Conservation (phyloP, 768 basidiomycete species). For the Pulveroboletus sp. region DNA sequence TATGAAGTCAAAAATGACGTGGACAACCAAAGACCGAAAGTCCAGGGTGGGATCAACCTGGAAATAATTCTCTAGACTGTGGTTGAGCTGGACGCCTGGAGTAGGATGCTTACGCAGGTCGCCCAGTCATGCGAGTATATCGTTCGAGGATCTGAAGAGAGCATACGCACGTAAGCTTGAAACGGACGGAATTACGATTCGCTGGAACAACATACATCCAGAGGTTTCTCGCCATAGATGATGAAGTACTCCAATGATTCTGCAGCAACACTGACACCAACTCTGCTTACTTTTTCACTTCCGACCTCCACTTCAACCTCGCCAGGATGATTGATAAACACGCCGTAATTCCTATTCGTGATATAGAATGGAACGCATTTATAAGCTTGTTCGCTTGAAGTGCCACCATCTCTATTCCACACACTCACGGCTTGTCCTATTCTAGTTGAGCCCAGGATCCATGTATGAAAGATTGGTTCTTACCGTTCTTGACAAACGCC, state of each 20-base stretch:
- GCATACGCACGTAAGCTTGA: constrained; percentile 7
- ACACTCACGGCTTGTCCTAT: constrained; percentile 56
- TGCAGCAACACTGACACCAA: constrained; percentile 62
- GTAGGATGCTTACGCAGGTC: constrained; percentile 12
- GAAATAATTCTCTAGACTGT: constrained; percentile 5
- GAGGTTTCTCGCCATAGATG: constrained; percentile 65
- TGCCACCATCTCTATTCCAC: constrained; percentile 79
- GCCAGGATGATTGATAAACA: constrained; percentile 74
- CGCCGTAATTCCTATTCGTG: constrained; percentile 68
- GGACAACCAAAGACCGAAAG: constrained; percentile 75
- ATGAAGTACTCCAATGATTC: constrained; percentile 67
- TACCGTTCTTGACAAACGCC: constrained; percentile 73
- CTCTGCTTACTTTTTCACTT: constrained; percentile 62
- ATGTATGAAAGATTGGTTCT: constrained; percentile 25
- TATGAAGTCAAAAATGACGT: constrained; percentile 75
- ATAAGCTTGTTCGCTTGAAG: constrained; percentile 65
- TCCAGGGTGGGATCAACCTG: constrained; percentile 69
- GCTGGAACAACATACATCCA: constrained; percentile 36
- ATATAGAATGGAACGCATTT: constrained; percentile 70
- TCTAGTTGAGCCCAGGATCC: constrained; percentile 10
- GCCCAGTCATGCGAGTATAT: constrained; percentile 20
- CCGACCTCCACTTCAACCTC: constrained; percentile 76
- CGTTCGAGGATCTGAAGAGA: constrained; percentile 14
- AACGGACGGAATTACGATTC: background rate
- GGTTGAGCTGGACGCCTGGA: background rate